These are phyloP conservation scores for Rugonectria rugulosa DNA, from an alignment of 2,329 filamentous ascomycete species.

Conservation along the genomic window DNA sequence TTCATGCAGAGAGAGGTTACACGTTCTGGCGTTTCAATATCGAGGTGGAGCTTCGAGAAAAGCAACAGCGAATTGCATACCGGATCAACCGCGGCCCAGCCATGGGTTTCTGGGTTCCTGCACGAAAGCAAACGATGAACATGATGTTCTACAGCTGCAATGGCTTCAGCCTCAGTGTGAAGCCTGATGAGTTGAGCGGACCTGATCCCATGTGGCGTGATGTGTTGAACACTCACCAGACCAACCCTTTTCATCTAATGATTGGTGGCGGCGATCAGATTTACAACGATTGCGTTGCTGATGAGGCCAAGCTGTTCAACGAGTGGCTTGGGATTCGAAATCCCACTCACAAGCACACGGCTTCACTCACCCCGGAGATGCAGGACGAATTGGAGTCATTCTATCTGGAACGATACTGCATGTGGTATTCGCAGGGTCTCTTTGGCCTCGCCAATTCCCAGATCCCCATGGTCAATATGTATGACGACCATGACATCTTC, in stretches of 20 bases:
- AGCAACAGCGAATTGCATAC: conserved; percentile 89
- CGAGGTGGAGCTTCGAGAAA: conserved; percentile 82
- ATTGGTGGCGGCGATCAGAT: conserved; percentile 96
- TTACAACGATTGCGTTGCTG: conserved; percentile 87
- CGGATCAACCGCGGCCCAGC: conserved; percentile 92
- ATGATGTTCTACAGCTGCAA: conserved; percentile 99
- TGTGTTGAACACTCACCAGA: conserved; percentile 90
- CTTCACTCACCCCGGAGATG: conserved; percentile 81
- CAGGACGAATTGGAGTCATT: conserved; percentile 88
- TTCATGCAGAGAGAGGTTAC: conserved; percentile 84
- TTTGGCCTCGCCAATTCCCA: conserved; percentile 93
- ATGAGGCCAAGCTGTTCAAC: conserved; percentile 77
- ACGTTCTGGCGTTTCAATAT: conserved; percentile 99
- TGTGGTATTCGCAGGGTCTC: conserved; percentile 96
- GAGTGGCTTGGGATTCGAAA: conserved; percentile 87
- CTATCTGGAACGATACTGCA: conserved; percentile 86
- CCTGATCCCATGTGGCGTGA: conserved; percentile 98
- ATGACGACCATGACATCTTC: conserved; percentile 93
- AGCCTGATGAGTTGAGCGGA: conserved; percentile 82
- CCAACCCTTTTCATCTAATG: conserved; percentile 96
- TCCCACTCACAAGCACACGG: conserved; percentile 78
- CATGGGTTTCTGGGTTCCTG: conserved; percentile 94
- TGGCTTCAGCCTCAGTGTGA: conserved; percentile 84
- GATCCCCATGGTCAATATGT: conserved; percentile 98
- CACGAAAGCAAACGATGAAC: conserved; percentile 87